Percentiles rank a stretch among this genome's conserved stretches.
These are phyloP conservation scores for Gryganskiella cystojenkinii DNA, from an alignment of 192 early-diverging fungal species.

Conservation along the genomic window DNA sequence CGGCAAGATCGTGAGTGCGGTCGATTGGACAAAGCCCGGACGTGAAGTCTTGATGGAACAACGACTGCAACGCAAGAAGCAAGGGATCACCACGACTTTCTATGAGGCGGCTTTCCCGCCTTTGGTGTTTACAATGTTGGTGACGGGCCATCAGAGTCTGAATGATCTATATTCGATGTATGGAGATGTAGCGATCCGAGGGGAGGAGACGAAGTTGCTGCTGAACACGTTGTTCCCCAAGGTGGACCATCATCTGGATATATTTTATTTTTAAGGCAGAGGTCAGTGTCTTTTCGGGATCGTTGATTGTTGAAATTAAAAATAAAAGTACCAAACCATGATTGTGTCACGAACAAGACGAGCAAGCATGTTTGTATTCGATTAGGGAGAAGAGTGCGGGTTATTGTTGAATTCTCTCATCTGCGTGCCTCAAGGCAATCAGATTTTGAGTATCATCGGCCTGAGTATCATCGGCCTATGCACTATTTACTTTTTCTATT, in stretches of 20 bases:
- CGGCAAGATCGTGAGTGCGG: slow-evolving; percentile 10
- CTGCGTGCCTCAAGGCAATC: no score
- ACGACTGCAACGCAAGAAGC: slow-evolving; percentile 23
- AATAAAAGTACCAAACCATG: no score
- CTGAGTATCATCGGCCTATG: no score
- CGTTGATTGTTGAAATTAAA: no score
- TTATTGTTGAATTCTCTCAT: no score
- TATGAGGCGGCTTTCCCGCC: slow-evolving; percentile 21
- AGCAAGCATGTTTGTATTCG: no score
- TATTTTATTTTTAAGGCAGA: no score
- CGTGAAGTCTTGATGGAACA: slow-evolving; percentile 10
- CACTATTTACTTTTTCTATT: no score
- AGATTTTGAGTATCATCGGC: no score
- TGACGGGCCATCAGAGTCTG: slow-evolving; percentile 11
- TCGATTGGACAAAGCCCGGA: slow-evolving; percentile 17
- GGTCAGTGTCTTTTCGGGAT: no score
- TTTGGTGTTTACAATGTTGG: slow-evolving; percentile 22
- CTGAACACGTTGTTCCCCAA: slow-evolving; percentile 21
- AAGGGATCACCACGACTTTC: not conserved
- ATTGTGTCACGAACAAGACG: no score
- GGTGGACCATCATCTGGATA: slow-evolving; percentile 8
- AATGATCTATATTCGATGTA: slow-evolving; percentile 17
- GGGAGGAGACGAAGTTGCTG: not conserved
- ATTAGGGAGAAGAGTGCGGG: no score
- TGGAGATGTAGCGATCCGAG: slow-evolving; percentile 9